Evolutionary conservation across 139 green algal genomes (phyloP).

Genomic region (Chlamydomonas incerta): DNA sequence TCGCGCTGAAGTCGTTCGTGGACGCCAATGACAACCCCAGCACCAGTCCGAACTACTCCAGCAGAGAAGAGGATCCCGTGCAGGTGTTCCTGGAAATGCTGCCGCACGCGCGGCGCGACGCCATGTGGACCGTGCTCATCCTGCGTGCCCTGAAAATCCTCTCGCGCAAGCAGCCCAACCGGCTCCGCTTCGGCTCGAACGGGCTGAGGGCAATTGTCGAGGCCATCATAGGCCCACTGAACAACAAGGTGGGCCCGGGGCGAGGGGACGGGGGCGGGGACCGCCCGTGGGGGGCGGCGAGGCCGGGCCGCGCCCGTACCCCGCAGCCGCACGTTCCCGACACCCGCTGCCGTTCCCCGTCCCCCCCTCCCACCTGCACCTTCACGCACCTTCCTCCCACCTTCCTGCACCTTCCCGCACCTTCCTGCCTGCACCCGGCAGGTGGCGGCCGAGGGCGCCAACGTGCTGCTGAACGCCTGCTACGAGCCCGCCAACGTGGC

Average conservation of each 20-base stretch:
- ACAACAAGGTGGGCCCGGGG: neutral
- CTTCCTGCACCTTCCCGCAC: too few relatives aligned
- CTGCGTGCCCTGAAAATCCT: slow-evolving; percentile 68
- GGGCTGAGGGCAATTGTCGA: slow-evolving; percentile 44
- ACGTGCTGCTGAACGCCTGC: slow-evolving; percentile 82
- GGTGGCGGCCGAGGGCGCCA: slow-evolving; percentile 71
- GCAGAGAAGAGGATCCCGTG: slow-evolving; percentile 38
- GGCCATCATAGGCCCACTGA: slow-evolving; percentile 42
- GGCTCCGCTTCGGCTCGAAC: slow-evolving; percentile 45
- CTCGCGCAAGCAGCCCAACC: slow-evolving; percentile 71
- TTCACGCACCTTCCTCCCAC: too few relatives aligned
- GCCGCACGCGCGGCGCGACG: slow-evolving; percentile 11
- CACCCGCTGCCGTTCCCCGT: too few relatives aligned
- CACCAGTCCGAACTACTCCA: slow-evolving; percentile 56
- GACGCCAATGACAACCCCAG: slow-evolving; percentile 56
- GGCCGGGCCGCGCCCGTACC: too few relatives aligned
- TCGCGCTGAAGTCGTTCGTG: slow-evolving; percentile 55
- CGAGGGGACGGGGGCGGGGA: too few relatives aligned
- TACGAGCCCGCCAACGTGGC: slow-evolving; percentile 69
- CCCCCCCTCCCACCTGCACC: too few relatives aligned
- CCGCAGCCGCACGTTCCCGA: too few relatives aligned
- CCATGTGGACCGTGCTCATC: slow-evolving; percentile 29
- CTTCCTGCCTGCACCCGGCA: too few relatives aligned
- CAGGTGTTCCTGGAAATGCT: slow-evolving; percentile 42
- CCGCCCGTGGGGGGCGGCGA: neutral